phyloP scores from a whole-genome alignment of 345 rosid species.

The Hirschfeldia incana region DNA sequence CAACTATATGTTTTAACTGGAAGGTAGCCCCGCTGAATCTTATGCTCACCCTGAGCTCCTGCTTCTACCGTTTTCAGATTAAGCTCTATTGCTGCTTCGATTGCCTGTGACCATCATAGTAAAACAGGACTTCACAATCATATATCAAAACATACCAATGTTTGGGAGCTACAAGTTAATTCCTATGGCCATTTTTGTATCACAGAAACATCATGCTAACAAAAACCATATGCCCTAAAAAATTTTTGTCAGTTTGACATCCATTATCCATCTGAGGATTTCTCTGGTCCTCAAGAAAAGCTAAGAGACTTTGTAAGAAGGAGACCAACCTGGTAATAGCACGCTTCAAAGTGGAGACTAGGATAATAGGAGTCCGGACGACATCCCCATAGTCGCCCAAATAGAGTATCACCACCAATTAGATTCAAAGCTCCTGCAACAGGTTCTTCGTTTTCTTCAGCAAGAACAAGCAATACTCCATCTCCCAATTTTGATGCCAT shows the following conservation, averaged over 20 bases:
- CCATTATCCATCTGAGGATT: not conserved
- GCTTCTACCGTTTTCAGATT: constrained; percentile 82
- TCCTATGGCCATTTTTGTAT: not conserved
- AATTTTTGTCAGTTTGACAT: no score
- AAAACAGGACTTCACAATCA: constrained; percentile 5
- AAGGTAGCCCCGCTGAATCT: constrained; percentile 88
- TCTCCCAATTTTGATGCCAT: constrained; percentile 88
- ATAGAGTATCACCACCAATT: constrained; percentile 86
- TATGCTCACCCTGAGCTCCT: constrained; percentile 99
- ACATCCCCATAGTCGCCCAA: constrained; percentile 97
- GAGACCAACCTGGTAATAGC: constrained; percentile 86
- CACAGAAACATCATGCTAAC: not conserved
- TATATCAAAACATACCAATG: not conserved
- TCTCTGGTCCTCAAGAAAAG: not conserved
- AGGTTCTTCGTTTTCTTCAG: constrained; percentile 83
- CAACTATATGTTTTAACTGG: constrained; percentile 89
- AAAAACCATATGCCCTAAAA: no score
- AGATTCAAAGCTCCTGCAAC: constrained; percentile 96
- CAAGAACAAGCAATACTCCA: constrained; percentile 66
- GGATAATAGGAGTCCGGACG: constrained; percentile 77
- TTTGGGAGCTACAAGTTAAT: not conserved
- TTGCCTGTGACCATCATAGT: constrained; percentile 54
- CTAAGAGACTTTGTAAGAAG: not conserved
- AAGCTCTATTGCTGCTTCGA: constrained; percentile 90
- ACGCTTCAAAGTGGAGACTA: constrained; percentile 90